A percentile compares a stretch with the other conserved stretches of the same genome.
These are phyloP conservation scores for Penicillium thymicola DNA, from an alignment of 2,329 filamentous ascomycete genomes.

Conservation along the genomic window DNA sequence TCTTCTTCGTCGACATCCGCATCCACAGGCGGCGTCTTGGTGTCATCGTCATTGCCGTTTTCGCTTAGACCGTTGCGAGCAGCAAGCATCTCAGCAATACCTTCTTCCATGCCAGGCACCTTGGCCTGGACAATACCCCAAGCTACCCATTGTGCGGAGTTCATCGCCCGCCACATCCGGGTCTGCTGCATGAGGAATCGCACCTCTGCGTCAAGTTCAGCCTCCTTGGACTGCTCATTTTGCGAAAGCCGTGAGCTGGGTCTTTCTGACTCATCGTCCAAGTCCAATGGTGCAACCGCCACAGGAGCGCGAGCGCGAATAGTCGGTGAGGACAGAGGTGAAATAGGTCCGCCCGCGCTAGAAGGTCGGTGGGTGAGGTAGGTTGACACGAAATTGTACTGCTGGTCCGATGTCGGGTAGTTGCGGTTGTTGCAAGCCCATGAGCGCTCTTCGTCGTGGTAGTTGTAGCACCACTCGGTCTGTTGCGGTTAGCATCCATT, in stretches of 20 bases:
- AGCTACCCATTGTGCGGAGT: conserved; percentile 85
- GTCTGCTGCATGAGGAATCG: conserved; percentile 73
- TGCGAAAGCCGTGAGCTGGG: conserved; percentile 54
- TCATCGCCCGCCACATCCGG: conserved; percentile 79
- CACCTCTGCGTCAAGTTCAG: conserved; percentile 64
- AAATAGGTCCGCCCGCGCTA: conserved; percentile 21
- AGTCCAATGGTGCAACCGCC: conserved; percentile 67
- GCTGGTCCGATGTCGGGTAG: conserved; percentile 79
- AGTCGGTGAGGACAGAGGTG: conserved; percentile 29
- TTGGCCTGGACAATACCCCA: conserved; percentile 98
- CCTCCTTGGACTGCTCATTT: conserved; percentile 61
- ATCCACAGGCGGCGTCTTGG: conserved; percentile 34
- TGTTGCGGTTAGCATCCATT: conserved; percentile 27
- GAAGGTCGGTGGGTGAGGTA: conserved; percentile 80
- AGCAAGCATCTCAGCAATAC: conserved; percentile 22
- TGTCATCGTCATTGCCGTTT: conserved; percentile 17
- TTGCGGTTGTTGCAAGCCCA: conserved; percentile 64
- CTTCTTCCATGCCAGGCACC: conserved; percentile 65
- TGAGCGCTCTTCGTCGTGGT: conserved; percentile 68
- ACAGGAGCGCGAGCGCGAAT: conserved; percentile 53
- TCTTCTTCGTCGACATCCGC: conserved; percentile 59
- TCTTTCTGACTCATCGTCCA: conserved; percentile 63
- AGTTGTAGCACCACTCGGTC: conserved; percentile 97
- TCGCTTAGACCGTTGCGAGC: conserved; percentile 14
- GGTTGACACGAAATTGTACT: conserved; percentile 76